Percentiles rank a stretch among this genome's conserved stretches.
phyloP scores from a whole-genome alignment of 371 early-diverging fungal genomes.

The Catenaria anguillulae region DNA sequence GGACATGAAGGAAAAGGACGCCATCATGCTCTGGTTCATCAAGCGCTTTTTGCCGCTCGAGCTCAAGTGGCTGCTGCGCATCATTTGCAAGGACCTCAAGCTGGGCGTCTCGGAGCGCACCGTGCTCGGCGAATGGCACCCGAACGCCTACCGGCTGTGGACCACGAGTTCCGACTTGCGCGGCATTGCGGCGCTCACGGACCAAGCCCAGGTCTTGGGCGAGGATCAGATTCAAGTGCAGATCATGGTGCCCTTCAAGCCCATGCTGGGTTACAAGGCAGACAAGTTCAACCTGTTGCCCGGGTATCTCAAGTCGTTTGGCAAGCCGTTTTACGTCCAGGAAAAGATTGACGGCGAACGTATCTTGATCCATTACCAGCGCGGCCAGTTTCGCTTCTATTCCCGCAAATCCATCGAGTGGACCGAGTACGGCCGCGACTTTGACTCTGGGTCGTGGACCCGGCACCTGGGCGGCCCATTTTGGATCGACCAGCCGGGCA shows the following conservation, averaged over 20 bases:
- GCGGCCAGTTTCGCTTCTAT: background rate
- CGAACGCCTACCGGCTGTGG: background rate
- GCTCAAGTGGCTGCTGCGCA: background rate
- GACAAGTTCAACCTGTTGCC: background rate
- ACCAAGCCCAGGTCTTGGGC: background rate
- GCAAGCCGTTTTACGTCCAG: background rate
- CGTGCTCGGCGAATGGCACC: background rate
- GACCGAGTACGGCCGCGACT: background rate
- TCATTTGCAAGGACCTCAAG: background rate
- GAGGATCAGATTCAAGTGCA: background rate
- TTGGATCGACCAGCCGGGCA: background rate
- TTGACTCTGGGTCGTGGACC: background rate
- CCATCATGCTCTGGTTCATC: background rate
- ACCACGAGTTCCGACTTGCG: background rate
- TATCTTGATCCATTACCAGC: background rate
- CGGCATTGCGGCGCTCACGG: background rate
- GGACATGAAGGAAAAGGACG: background rate
- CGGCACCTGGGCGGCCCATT: background rate
- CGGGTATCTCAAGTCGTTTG: background rate
- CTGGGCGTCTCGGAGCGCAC: slow-evolving; percentile 3
- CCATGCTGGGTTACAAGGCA: background rate
- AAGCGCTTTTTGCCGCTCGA: background rate
- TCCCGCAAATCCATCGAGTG: background rate
- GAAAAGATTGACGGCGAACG: slow-evolving; percentile 7
- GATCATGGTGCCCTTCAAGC: background rate